Evolutionary conservation across 768 basidiomycete genomes (phyloP).

Genomic region (Inosperma sp.): DNA sequence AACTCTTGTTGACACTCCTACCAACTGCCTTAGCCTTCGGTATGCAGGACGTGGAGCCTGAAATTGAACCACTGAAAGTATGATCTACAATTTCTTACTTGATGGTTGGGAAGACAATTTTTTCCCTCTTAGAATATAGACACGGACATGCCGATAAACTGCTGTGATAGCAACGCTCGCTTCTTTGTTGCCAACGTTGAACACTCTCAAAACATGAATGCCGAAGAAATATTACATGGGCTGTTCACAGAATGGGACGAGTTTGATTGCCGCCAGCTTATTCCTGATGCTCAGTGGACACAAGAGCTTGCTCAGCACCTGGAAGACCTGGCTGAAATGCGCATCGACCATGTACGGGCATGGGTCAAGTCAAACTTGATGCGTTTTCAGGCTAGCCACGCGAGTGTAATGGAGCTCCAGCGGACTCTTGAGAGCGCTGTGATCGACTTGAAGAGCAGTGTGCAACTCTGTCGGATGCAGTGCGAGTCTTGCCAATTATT

Average conservation of each 20-base stretch:
- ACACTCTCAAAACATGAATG: slow-evolving; percentile 1
- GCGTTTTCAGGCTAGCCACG: slow-evolving; percentile 40
- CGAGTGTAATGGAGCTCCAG: slow-evolving; percentile 42
- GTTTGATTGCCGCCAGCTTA: slow-evolving; percentile 1
- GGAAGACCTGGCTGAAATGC: slow-evolving; percentile 34
- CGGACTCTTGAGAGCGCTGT: slow-evolving; percentile 39
- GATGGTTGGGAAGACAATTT: background rate
- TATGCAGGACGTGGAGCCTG: slow-evolving; percentile 40
- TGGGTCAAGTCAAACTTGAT: slow-evolving; percentile 50
- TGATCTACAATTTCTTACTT: background rate
- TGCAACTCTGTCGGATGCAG: slow-evolving; percentile 46
- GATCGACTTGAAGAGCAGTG: slow-evolving; percentile 42
- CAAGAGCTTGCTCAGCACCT: slow-evolving; percentile 36
- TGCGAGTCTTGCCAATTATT: slow-evolving; percentile 46
- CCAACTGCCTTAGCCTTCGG: slow-evolving; percentile 47
- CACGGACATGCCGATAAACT: slow-evolving; percentile 5
- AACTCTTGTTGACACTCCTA: slow-evolving; percentile 38
- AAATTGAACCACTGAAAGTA: slow-evolving; percentile 49
- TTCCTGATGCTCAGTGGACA: slow-evolving; percentile 40
- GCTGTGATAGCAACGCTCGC: background rate
- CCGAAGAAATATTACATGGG: slow-evolving; percentile 2
- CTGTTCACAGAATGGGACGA: slow-evolving; percentile 4
- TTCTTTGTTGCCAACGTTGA: slow-evolving; percentile 6
- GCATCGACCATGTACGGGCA: slow-evolving; percentile 43
- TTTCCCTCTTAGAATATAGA: slow-evolving; percentile 29